phyloP scores from a whole-genome alignment of 2,329 filamentous ascomycete genomes.

The Penicillium sp. region DNA sequence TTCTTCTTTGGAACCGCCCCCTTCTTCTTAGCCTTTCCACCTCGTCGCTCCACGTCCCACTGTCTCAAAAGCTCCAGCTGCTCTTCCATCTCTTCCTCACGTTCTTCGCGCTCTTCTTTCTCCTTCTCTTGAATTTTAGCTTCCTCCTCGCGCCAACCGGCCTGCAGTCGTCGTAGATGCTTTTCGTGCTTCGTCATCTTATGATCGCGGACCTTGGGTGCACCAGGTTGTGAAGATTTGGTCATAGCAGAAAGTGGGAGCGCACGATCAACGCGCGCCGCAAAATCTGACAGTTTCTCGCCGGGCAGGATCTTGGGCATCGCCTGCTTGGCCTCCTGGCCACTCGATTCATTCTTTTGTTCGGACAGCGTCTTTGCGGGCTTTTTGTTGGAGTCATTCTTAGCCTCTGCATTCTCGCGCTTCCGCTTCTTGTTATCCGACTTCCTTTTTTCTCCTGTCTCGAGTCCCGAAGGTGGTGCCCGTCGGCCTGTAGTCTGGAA shows the following conservation, averaged over 20 bases:
- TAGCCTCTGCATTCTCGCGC: slow-evolving; percentile 29
- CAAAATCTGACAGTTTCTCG: slow-evolving; percentile 81
- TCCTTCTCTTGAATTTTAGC: slow-evolving; percentile 69
- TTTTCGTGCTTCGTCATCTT: slow-evolving; percentile 81
- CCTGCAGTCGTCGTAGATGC: slow-evolving; percentile 67
- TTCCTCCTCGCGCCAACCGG: slow-evolving; percentile 61
- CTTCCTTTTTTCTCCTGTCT: slow-evolving; percentile 57
- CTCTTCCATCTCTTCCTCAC: slow-evolving; percentile 65
- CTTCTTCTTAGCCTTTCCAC: slow-evolving; percentile 56
- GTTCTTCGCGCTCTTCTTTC: slow-evolving; percentile 73
- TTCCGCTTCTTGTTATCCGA: slow-evolving; percentile 56
- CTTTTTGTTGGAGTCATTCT: slow-evolving; percentile 16
- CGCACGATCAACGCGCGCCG: slow-evolving; percentile 79
- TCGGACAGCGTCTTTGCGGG: slow-evolving; percentile 3
- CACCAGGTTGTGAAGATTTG: slow-evolving; percentile 52
- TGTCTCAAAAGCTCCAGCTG: slow-evolving; percentile 68
- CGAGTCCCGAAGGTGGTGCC: slow-evolving; percentile 68
- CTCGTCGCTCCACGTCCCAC: slow-evolving; percentile 59
- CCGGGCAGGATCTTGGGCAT: slow-evolving; percentile 77
- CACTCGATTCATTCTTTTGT: slow-evolving; percentile 6
- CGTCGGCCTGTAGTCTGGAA: slow-evolving; percentile 61
- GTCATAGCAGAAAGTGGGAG: slow-evolving; percentile 75
- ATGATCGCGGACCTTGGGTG: slow-evolving; percentile 52
- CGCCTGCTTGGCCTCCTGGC: slow-evolving; percentile 19
- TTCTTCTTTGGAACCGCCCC: slow-evolving; percentile 41